phyloP scores from a whole-genome alignment of 768 basidiomycete species.

The Lentinula lateritia region DNA sequence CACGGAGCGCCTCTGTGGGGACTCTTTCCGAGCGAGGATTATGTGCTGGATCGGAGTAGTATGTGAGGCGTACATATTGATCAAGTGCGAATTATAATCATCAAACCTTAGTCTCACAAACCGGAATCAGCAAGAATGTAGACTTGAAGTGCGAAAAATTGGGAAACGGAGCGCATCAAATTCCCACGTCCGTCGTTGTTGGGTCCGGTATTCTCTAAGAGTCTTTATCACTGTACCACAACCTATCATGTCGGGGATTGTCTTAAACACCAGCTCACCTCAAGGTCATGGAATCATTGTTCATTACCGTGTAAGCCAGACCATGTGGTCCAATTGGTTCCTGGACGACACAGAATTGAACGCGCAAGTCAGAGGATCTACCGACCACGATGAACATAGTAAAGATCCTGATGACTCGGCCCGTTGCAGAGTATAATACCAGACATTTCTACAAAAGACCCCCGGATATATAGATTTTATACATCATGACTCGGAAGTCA shows the following conservation, averaged over 20 bases:
- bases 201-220: no score
- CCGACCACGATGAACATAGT: background rate
- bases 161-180: background rate
- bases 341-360: background rate
- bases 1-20: conserved; percentile 63
- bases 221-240: no score
- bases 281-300: no score
- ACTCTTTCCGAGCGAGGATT: conserved; percentile 73
- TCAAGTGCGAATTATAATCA: background rate
- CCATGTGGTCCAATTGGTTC: background rate
- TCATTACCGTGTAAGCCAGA: no score
- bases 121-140: no score
- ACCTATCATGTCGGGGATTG: no score
- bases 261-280: no score
- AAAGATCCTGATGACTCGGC: background rate
- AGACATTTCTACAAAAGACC: background rate
- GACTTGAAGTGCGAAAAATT: no score
- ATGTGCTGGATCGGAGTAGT: conserved; percentile 76
- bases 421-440: background rate
- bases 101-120: no score
- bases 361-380: background rate
- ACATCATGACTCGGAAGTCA: background rate
- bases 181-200: background rate
- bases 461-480: background rate
- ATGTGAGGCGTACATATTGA: conserved; percentile 67